Evolutionary conservation across 148 eudicot genomes (phyloP).

Genomic region (Nepenthes mirabilis): DNA sequence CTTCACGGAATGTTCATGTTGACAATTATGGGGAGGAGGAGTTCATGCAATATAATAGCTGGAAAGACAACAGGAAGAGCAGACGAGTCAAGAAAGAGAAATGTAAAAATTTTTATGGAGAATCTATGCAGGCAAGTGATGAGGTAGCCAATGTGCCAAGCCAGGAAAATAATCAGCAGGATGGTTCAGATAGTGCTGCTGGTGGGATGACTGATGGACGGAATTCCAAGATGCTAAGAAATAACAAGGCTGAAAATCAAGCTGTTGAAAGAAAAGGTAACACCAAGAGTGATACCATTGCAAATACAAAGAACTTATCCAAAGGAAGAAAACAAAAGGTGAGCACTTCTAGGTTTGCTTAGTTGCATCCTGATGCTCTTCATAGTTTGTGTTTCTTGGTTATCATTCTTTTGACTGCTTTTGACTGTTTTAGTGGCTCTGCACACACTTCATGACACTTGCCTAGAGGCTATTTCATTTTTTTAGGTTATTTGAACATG

Average conservation of each 20-base stretch:
- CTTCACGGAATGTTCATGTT: slow-evolving; percentile 13
- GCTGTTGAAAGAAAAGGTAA: slow-evolving; percentile 22
- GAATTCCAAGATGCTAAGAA: slow-evolving; percentile 14
- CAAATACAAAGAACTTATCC: slow-evolving; percentile 45
- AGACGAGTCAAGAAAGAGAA: slow-evolving; percentile 57
- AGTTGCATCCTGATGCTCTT: neutral
- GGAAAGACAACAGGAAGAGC: slow-evolving; percentile 51
- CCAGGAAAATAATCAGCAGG: slow-evolving; percentile 15
- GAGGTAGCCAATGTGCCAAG: slow-evolving; percentile 10
- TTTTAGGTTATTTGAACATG: neutral
- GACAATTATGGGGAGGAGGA: slow-evolving; percentile 39
- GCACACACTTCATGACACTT: neutral
- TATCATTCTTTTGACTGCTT: neutral
- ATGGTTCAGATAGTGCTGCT: slow-evolving; percentile 12
- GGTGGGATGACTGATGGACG: slow-evolving; percentile 20
- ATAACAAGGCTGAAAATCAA: slow-evolving; percentile 26
- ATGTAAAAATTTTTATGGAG: slow-evolving; percentile 30
- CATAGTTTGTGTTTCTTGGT: neutral
- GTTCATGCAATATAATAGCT: slow-evolving; percentile 53
- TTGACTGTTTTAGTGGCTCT: neutral
- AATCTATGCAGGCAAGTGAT: slow-evolving; percentile 13
- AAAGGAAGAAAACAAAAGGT: slow-evolving; percentile 87
- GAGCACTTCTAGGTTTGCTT: slow-evolving; percentile 2
- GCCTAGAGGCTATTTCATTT: neutral
- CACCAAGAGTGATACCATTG: slow-evolving; percentile 39